A percentile compares a stretch with the other conserved stretches of the same genome.
Evolutionary conservation across 2,329 filamentous ascomycete genomes (phyloP).

Genomic region (Neonectria punicea): DNA sequence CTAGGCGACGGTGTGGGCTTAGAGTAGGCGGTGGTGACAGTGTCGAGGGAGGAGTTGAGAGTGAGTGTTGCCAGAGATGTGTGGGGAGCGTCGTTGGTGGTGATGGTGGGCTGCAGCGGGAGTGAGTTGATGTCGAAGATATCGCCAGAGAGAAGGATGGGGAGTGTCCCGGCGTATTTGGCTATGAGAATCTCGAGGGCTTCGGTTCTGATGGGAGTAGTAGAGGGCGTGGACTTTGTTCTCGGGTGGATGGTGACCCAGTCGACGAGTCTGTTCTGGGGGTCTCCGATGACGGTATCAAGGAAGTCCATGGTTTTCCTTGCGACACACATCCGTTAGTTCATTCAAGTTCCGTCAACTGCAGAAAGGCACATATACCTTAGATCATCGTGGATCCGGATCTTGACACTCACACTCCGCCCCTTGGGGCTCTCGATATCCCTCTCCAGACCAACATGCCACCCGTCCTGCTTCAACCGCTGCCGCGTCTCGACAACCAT

Average conservation of each 20-base stretch:
- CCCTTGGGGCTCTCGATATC: constrained; percentile 57
- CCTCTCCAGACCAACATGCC: constrained; percentile 57
- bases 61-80: constrained; percentile 45
- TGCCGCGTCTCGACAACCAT: constrained; percentile 70
- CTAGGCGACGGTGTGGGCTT: constrained; percentile 43
- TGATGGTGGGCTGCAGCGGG: constrained; percentile 52
- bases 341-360: not conserved
- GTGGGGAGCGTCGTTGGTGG: constrained; percentile 34
- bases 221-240: constrained; percentile 69
- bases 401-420: constrained; percentile 75
- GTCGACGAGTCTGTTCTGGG: constrained; percentile 65
- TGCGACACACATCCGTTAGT: not conserved
- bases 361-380: constrained; percentile 47
- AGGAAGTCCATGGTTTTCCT: constrained; percentile 71
- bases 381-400: constrained; percentile 73
- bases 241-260: constrained; percentile 78
- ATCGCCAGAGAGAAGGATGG: constrained; percentile 75
- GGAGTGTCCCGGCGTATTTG: constrained; percentile 64
- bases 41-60: constrained; percentile 34
- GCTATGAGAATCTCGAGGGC: constrained; percentile 67
- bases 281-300: constrained; percentile 67
- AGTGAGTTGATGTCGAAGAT: constrained; percentile 67
- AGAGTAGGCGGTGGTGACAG: constrained; percentile 2
- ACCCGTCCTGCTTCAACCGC: constrained; percentile 63
- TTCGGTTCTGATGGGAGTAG: constrained; percentile 68